Evolutionary conservation across 2,329 filamentous ascomycete species (phyloP).

Genomic region (Neophaeococcomyces aloes): DNA sequence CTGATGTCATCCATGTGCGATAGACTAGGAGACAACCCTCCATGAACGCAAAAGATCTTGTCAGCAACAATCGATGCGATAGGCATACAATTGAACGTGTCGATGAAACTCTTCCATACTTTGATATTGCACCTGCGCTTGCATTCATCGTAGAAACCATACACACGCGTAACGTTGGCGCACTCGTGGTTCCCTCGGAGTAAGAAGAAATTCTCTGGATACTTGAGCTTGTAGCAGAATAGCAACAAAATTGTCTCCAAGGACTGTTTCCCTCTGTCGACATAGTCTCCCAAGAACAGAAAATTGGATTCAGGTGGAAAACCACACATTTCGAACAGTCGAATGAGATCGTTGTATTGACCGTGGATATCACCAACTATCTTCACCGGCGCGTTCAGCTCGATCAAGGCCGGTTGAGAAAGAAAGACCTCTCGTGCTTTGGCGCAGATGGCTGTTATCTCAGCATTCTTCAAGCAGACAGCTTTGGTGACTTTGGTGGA

Average conservation of each 20-base stretch:
- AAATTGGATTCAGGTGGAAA: slow-evolving; percentile 89
- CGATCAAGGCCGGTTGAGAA: slow-evolving; percentile 80
- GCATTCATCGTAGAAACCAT: slow-evolving; percentile 97
- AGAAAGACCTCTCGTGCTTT: slow-evolving; percentile 81
- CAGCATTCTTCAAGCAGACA: slow-evolving; percentile 92
- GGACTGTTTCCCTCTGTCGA: slow-evolving; percentile 91
- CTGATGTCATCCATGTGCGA: slow-evolving; percentile 98
- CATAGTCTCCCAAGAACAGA: slow-evolving; percentile 90
- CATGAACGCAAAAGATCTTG: slow-evolving; percentile 97
- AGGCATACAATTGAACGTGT: slow-evolving; percentile 90
- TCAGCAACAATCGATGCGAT: slow-evolving; percentile 94
- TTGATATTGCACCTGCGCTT: slow-evolving; percentile 94
- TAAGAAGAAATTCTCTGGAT: slow-evolving; percentile 93
- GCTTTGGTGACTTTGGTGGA: slow-evolving; percentile 96
- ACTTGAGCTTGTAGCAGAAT: slow-evolving; percentile 94
- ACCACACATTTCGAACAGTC: slow-evolving; percentile 97
- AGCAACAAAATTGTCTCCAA: slow-evolving; percentile 87
- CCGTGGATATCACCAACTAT: slow-evolving; percentile 96
- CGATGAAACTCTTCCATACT: slow-evolving; percentile 95
- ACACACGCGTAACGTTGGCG: slow-evolving; percentile 88
- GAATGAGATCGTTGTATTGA: slow-evolving; percentile 89
- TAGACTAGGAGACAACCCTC: slow-evolving; percentile 81
- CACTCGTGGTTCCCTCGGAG: slow-evolving; percentile 93
- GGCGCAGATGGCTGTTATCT: slow-evolving; percentile 87
- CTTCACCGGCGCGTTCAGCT: slow-evolving; percentile 90